phyloP scores from a whole-genome alignment of 1,284 basidiomycete species.

The Clitocybe nebularis region DNA sequence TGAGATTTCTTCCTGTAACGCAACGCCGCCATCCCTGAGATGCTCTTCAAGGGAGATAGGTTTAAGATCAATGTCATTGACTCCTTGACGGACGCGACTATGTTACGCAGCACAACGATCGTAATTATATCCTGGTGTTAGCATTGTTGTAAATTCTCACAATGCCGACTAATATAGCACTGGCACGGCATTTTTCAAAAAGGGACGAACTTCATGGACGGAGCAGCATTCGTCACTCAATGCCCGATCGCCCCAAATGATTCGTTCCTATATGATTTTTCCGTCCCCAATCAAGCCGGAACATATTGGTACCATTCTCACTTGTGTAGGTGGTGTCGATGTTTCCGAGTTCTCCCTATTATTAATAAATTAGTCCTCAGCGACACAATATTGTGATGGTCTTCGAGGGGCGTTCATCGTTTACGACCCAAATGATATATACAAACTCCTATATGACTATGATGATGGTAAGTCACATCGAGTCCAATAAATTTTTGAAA shows the following conservation, averaged over 20 bases:
- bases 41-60: slow-evolving; percentile 17
- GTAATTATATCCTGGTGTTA: slow-evolving; percentile 8
- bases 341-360: background rate
- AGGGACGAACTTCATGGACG: slow-evolving; percentile 6
- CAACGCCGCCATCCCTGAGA: background rate
- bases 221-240: slow-evolving; percentile 3
- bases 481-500: background rate
- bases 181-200: slow-evolving; percentile 7
- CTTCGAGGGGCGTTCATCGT: slow-evolving; percentile 4
- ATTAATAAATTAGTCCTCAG: background rate
- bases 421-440: slow-evolving; percentile 1
- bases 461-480: slow-evolving; percentile 1
- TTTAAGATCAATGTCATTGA: slow-evolving; percentile 29
- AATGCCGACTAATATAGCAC: background rate
- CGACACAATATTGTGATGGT: slow-evolving; percentile 3
- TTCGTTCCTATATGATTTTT: slow-evolving; percentile 6
- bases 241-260: slow-evolving; percentile 7
- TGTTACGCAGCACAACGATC: slow-evolving; percentile 31
- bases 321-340: slow-evolving; percentile 1
- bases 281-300: slow-evolving; percentile 2
- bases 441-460: background rate
- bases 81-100: slow-evolving; percentile 24
- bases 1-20: background rate
- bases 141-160: background rate
- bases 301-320: slow-evolving; percentile 10